Base-by-base conservation (phyloP, 768 basidiomycete species). In the Termitomyces sp. region DNA sequence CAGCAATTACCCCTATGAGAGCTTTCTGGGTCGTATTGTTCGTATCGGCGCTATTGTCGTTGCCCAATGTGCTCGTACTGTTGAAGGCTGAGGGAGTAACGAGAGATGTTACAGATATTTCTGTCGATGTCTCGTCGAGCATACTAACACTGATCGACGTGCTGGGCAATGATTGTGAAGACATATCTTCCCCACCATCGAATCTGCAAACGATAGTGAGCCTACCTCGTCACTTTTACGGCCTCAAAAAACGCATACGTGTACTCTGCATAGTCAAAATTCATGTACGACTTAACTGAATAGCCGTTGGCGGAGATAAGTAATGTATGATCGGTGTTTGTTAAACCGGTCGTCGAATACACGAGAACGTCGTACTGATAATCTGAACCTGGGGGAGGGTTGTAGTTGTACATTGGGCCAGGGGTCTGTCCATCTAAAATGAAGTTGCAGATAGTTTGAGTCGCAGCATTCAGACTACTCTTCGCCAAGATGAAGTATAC, bases 211-310 rank as follows among this genome's bases (percentile, higher is more conserved):
- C 22, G n/a, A 23, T 9, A 25, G 45, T 50, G 16, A 55, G 33
- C 29, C 12, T 41, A 11, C 16, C 6, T 6, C 12, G 27, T 27
- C 13, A 5, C 13, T 27, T 23, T 15, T 49, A 23, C 20, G 12
- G 13, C n/a, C n/a, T n/a, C n/a, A 23, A 23, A 15, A 18, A 38
- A 35, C 20, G 63, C 72, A 52, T 53, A 74, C 74, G 71, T 73
- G 60, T 76, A 76, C n/a, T 69, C 67, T 3, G 72, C 73, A 62
- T 73, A 76, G 60, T 76, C 73, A 60, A 76, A 76, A 43, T 68
- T 72, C 15, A 74, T 61, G 52, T 65, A 73, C n/a, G 73, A 64
- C 40, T 63, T 53, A 25, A 58, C 54, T 46, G 64, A 54, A 1
- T 66, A 57, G 10, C 68, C 70, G 25, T 67, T 61, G 3, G 69